Percentiles rank a stretch among this genome's conserved stretches.
phyloP scores from a whole-genome alignment of 108 stramenopile genomes.

The Nitzschia putrida region DNA sequence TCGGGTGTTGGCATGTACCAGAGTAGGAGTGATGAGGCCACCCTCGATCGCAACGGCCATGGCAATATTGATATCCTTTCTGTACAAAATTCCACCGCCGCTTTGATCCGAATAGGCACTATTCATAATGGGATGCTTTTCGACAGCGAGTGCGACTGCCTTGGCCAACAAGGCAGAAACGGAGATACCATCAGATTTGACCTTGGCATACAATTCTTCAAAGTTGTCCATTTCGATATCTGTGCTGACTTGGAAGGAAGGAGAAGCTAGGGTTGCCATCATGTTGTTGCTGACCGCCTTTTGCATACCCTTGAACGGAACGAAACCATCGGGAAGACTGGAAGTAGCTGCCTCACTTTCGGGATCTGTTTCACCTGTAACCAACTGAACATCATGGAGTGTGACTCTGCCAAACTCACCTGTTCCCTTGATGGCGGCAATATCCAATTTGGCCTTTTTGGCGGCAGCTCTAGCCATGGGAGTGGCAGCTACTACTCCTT shows the following conservation, averaged over 20 bases:
- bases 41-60: constrained; percentile 98
- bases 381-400: constrained; percentile 86
- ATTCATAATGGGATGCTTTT: constrained; percentile 95
- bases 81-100: constrained; percentile 81
- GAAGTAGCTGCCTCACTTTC: constrained; percentile 59
- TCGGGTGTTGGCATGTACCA: constrained; percentile 91
- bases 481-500: constrained; percentile 82
- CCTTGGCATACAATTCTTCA: constrained; percentile 87
- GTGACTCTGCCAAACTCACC: constrained; percentile 96
- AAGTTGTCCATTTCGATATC: constrained; percentile 92
- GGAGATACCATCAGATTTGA: constrained; percentile 93
- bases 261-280: constrained; percentile 88
- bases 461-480: constrained; percentile 72
- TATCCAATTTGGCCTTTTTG: constrained; percentile 88
- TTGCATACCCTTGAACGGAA: constrained; percentile 97
- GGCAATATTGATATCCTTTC: constrained; percentile 96
- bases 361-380: constrained; percentile 87
- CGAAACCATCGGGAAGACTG: constrained; percentile 83
- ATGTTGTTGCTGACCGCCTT: constrained; percentile 97
- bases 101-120: constrained; percentile 79
- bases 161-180: constrained; percentile 94
- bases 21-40: constrained; percentile 95
- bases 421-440: constrained; percentile 80
- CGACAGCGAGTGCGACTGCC: constrained; percentile 91
- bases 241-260: constrained; percentile 92